Percentiles rank a stretch among this genome's conserved stretches.
These are phyloP conservation scores for Polytrichum formosum DNA, from an alignment of 225 moss, liverwort and hornwort genomes.

Conservation along the genomic window DNA sequence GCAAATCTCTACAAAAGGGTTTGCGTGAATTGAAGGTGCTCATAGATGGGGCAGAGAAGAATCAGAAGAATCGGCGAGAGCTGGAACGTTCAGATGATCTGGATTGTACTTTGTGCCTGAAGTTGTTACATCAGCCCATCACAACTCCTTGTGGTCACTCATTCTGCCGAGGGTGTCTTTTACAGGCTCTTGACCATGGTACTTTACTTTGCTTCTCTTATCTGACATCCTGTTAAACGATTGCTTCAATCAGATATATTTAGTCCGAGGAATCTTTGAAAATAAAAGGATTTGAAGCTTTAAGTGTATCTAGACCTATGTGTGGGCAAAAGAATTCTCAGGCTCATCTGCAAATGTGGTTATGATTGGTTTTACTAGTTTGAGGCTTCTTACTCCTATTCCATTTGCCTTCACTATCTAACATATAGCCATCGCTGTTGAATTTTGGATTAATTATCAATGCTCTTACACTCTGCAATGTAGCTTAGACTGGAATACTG, in stretches of 20 bases:
- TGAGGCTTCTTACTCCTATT: too few relatives aligned
- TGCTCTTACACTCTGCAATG: too few relatives aligned
- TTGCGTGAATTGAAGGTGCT: constrained; percentile 50
- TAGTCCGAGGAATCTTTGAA: too few relatives aligned
- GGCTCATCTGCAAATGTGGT: too few relatives aligned
- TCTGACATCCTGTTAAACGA: neutral
- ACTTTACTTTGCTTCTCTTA: constrained; percentile 19
- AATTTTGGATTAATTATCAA: too few relatives aligned
- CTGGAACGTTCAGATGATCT: constrained; percentile 78
- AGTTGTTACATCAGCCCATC: constrained; percentile 76
- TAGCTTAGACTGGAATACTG: neutral
- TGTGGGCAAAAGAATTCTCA: too few relatives aligned
- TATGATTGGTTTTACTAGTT: too few relatives aligned
- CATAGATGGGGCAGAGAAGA: constrained; percentile 44
- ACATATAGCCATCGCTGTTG: too few relatives aligned
- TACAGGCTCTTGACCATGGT: constrained; percentile 97
- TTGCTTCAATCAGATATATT: too few relatives aligned
- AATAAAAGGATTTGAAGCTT: too few relatives aligned
- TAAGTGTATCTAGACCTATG: too few relatives aligned
- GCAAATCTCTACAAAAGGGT: constrained; percentile 39
- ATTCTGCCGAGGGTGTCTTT: constrained; percentile 77
- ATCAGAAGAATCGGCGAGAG: constrained; percentile 51
- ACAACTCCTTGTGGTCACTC: constrained; percentile 95
- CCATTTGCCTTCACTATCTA: too few relatives aligned
- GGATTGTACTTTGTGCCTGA: constrained; percentile 88